Base-by-base conservation (phyloP, 768 basidiomycete species). In the Tulasnella sp. region DNA sequence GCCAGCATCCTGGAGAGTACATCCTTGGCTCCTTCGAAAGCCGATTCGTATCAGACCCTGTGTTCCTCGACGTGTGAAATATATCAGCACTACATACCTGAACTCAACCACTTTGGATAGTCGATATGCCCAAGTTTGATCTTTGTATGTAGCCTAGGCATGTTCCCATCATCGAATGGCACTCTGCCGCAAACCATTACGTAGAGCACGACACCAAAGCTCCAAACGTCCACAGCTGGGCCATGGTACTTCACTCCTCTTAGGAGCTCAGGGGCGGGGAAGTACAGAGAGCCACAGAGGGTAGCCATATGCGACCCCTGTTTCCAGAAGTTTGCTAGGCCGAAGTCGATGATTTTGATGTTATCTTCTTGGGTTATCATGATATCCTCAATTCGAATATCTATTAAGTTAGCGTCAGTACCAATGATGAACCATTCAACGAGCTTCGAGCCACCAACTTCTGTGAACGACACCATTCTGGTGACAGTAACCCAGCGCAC, bases 271-370 rank as follows among this genome's bases (percentile, higher is more conserved):
- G 96, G 96, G 0, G 96, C 96, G 29, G 96, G 95, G 74, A 99
- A 99, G 73, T 99, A 99, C 24, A 98, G 76, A 0, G 91, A 96
- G 23, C 96, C 95, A 67, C 96, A 99, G 70, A 99, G 98, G 0
- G 96, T 99, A 23, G 88, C 81, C 1, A 99, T 81, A 68, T 92
- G 89, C 49, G 73, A 67, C 8, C 73, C 68, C 1, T 96, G 95
- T 66, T 95, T 83, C 70, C 85, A 98, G 13, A 99, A 78, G 73
- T 98, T 99, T 2, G 95, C 97, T 7, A 99, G 78, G 51, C 96
- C 96, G 72, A 98, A 99, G 73, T 99, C 95, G 71, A 98, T 99
- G 63, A 98, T 97, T 78, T 98, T 99, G 78, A 98, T 98, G 74
- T 97, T 97, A 10, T 95, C 96, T 0, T 89, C 89, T 64, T 95